Percentiles rank a stretch among this genome's conserved stretches.
These are phyloP conservation scores for Leucocoprinus leucothites DNA, from an alignment of 768 basidiomycete genomes.

Conservation along the genomic window DNA sequence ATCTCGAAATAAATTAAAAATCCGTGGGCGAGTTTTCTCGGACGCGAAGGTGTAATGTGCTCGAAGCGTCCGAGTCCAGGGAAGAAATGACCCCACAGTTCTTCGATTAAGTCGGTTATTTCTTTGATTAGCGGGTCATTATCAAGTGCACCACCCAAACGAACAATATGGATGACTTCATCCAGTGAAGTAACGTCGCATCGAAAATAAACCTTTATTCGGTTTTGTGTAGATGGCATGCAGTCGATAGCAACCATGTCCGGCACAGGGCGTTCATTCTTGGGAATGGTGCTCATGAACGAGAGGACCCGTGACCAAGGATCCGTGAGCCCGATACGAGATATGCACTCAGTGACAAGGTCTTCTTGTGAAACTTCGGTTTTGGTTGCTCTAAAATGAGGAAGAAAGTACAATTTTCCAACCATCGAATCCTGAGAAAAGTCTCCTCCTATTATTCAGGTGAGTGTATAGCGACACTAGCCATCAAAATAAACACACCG, in stretches of 20 bases:
- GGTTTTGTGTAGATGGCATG: conserved; percentile 13
- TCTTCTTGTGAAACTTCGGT: conserved; percentile 11
- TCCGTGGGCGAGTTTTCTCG: conserved; percentile 10
- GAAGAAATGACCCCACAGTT: conserved; percentile 15
- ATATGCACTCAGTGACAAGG: conserved; percentile 13
- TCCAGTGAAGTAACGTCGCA: conserved; percentile 13
- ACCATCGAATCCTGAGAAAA: conserved; percentile 15
- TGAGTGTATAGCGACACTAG: not conserved
- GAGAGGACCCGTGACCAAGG: conserved; percentile 13
- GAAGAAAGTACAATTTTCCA: conserved; percentile 18
- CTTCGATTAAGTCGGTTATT: conserved; percentile 12
- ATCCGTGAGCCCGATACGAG: conserved; percentile 4
- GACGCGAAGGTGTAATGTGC: conserved; percentile 6
- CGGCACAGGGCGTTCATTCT: conserved; percentile 4
- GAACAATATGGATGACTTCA: conserved; percentile 12
- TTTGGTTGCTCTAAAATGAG: conserved; percentile 11
- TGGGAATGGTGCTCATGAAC: conserved; percentile 12
- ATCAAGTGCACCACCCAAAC: conserved; percentile 14
- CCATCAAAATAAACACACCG: conserved; percentile 7
- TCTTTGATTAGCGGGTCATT: conserved; percentile 12
- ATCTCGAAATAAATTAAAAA: conserved; percentile 18
- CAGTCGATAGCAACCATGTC: conserved; percentile 18
- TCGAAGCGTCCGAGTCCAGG: conserved; percentile 13
- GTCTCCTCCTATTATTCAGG: conserved; percentile 10
- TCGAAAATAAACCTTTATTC: conserved; percentile 17